phyloP scores from a whole-genome alignment of 2,329 filamentous ascomycete genomes.

The Ophiostoma ulmi region DNA sequence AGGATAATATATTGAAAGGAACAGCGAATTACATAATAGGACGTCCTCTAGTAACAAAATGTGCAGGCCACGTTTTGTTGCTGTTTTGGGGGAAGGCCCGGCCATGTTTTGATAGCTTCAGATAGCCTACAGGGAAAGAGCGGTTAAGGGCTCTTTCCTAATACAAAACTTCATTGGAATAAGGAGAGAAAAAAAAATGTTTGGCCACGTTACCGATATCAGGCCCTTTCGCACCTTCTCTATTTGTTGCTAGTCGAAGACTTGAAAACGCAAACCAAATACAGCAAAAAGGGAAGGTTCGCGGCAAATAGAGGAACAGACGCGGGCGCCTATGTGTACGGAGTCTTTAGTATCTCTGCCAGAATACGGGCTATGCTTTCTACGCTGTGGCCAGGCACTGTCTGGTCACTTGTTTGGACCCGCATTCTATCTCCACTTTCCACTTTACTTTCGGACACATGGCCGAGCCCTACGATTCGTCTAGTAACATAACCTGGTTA shows the following conservation, averaged over 20 bases:
- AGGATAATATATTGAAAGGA: background rate
- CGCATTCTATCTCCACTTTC: background rate
- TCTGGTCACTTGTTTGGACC: background rate
- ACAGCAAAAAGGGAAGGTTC: background rate
- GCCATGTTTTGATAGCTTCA: background rate
- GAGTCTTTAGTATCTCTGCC: background rate
- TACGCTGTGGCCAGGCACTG: background rate
- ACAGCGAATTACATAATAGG: background rate
- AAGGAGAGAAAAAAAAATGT: background rate
- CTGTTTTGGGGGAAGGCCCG: background rate
- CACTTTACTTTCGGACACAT: background rate
- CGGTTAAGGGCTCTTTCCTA: background rate
- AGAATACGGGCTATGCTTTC: background rate
- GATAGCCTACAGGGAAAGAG: background rate
- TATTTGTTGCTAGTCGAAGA: background rate
- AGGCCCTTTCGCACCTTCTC: background rate
- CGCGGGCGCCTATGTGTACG: conserved; percentile 1
- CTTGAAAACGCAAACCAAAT: background rate
- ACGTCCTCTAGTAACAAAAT: background rate
- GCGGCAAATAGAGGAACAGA: conserved; percentile 9
- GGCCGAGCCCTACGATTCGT: background rate
- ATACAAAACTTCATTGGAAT: background rate
- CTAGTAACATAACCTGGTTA: too few species aligned
- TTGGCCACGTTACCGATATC: background rate
- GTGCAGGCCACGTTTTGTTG: background rate